A percentile compares a stretch with the other conserved stretches of the same genome.
Evolutionary conservation across 805 yeast species (phyloP).

Genomic region (Hanseniaspora thailandica): DNA sequence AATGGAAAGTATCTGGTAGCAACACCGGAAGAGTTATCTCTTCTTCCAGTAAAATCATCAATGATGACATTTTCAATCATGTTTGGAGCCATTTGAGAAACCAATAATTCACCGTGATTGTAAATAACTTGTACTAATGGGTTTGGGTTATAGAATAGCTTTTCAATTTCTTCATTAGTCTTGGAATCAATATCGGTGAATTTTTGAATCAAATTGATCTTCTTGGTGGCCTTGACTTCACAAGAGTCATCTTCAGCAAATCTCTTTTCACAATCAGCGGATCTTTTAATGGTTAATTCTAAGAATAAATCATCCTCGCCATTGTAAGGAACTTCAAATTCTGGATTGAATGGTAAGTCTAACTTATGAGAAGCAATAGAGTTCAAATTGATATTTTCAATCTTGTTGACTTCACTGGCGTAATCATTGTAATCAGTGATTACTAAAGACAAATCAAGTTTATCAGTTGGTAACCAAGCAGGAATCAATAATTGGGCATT

Average conservation of each 20-base stretch:
- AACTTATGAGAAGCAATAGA: conserved; percentile 9
- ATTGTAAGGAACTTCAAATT: conserved; percentile 24
- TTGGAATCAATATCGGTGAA: conserved; percentile 18
- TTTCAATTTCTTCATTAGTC: conserved; percentile 7
- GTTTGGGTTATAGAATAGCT: conserved; percentile 7
- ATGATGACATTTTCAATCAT: conserved; percentile 4
- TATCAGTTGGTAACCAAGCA: conserved; percentile 18
- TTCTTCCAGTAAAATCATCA: conserved; percentile 20
- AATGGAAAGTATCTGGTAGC: conserved; percentile 30
- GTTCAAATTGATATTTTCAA: conserved; percentile 7
- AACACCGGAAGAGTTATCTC: conserved; percentile 26
- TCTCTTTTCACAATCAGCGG: conserved; percentile 17
- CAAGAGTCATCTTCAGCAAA: conserved; percentile 16
- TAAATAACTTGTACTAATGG: conserved; percentile 11
- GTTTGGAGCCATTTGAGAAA: conserved; percentile 3
- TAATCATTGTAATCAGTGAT: conserved; percentile 20
- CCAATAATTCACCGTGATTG: conserved; percentile 7
- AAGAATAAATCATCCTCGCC: conserved; percentile 22
- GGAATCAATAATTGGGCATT: conserved; percentile 20
- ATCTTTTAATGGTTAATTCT: conserved; percentile 24
- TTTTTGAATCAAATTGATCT: conserved; percentile 24
- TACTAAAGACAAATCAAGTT: conserved; percentile 20
- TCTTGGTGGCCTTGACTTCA: conserved; percentile 18
- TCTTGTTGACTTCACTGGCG: background rate
- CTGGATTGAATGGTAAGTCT: conserved; percentile 19